phyloP scores from a whole-genome alignment of 2,329 filamentous ascomycete species.

The Dothiorella sarmentorum region DNA sequence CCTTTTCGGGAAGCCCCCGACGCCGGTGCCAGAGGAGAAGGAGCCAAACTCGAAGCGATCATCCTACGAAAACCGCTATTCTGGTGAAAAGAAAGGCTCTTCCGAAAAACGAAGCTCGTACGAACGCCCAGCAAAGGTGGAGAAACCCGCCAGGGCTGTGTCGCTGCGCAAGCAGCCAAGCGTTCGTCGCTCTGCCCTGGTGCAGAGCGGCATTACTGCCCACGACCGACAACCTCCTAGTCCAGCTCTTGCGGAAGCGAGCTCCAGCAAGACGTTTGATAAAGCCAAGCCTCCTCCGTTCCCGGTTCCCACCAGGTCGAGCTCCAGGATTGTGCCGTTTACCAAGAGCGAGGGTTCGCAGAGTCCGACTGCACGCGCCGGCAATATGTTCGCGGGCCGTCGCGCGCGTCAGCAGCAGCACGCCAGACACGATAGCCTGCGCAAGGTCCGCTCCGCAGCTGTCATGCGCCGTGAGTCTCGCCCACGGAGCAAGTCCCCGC shows the following conservation, averaged over 20 bases:
- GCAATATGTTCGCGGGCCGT: conserved; percentile 29
- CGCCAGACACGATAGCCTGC: conserved; percentile 60
- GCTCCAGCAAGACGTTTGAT: conserved; percentile 34
- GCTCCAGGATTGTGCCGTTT: conserved; percentile 70
- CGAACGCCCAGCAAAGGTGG: conserved; percentile 36
- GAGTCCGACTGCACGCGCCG: conserved; percentile 66
- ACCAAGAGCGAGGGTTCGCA: conserved; percentile 71
- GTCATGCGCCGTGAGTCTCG: conserved; percentile 65
- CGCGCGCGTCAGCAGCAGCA: conserved; percentile 44
- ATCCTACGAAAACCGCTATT: conserved; percentile 36
- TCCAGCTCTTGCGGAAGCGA: conserved; percentile 57
- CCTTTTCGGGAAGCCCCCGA: conserved; percentile 39
- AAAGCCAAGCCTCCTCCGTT: conserved; percentile 64
- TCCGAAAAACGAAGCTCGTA: conserved; percentile 24
- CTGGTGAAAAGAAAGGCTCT: conserved; percentile 23
- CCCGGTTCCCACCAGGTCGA: conserved; percentile 84
- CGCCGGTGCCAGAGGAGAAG: conserved; percentile 43
- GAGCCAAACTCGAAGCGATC: conserved; percentile 29
- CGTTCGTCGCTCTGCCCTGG: conserved; percentile 76
- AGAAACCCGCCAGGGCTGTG: conserved; percentile 30
- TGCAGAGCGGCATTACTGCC: conserved; percentile 71
- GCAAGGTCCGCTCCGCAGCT: conserved; percentile 82
- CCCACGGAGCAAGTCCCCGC: conserved; percentile 57
- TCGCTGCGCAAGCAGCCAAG: conserved; percentile 46
- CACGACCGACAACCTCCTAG: conserved; percentile 64